Base-by-base conservation (phyloP, 805 yeast genomes). In the Metschnikowia lochheadii region DNA sequence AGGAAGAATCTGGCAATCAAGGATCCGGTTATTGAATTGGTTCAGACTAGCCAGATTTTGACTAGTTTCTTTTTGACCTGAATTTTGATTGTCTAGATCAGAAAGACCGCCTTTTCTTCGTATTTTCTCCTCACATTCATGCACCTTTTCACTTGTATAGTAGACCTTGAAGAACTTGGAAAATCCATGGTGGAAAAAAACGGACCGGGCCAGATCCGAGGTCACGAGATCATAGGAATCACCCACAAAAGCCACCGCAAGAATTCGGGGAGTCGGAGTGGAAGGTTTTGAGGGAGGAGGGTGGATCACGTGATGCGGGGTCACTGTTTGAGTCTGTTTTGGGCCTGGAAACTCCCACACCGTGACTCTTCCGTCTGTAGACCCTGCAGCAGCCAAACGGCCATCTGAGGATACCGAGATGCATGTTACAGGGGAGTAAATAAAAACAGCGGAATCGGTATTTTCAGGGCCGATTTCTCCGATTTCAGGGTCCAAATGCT, bases 401-500 rank as follows among this genome's bases (percentile, higher is more conserved):
- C 87, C 85, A 62, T 91, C 96, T 6, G 79, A 68, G 0, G 94
- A 84, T 13, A 85, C 66, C 0, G 81, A 73, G 21, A 90, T 60
- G 2, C 80, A 53, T 0, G 11, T 10, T 8, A 8, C 29, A 8
- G 29, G 29, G 29, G 29, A 26, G 29, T 10, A 26, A 26, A 26
- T 26, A 8, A 26, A 26, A 26, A 8, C 29, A 8, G 29, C 5
- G 29, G 29, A 8, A 8, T 7, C 38, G 38, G 18, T 6, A n/a
- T n/a, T 35, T 13, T 40, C 42, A n/a, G 42, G 18, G 14, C 20
- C 21, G 10, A 26, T 26, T 26, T 26, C 29, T 26, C 29, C 29
- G 3, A 8, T 26, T 26, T 26, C 10, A 15, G 26, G 6, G 33
- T 13, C 46, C 38, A 42, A 32, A 21, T 37, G 35, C 6, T 44